Evolutionary conservation across 2,329 filamentous ascomycete genomes (phyloP), one percentile per base, ranked within the genome.

Genomic region (Cadophora sp.): DNA sequence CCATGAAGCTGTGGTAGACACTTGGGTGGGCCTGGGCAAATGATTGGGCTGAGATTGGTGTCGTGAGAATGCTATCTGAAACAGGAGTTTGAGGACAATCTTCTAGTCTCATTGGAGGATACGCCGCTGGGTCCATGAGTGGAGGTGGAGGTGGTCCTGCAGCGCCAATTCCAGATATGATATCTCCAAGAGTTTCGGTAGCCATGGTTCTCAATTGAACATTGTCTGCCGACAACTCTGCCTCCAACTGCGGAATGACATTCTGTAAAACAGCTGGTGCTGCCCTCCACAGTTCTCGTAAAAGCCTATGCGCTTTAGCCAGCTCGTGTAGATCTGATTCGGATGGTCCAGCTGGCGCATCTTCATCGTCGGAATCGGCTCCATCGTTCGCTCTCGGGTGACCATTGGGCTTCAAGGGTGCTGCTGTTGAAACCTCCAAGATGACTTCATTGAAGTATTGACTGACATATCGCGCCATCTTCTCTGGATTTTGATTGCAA

Each of bases 401-500:
- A 4, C 86, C 87, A 70, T 88, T 90, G 63, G 82, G 71, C 72
- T 85, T 83, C 11, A 72, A 55, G 11, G 64, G 65, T 27, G 63
- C 70, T 45, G 82, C 87, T 45, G 89, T 94, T 47, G 61, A 63
- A 3, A 94, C 92, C 76, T 97, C 94, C 69, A 98, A 89, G 66
- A 99, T 96, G 61, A 98, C 94, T 65, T 97, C 94, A 79, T 94
- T 97, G 78, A 99, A 99, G 78, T 98, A 99, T 76, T 97, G 94
- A 72, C 93, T 95, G 65, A 98, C 91, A 72, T 96, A 93, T 69
- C 94, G 91, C 0, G 93, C 91, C 95, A 99, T 97, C 79, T 96
- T 96, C 73, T 97, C 95, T 0, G 92, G 89, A 73, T 90, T 96
- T 20, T 87, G 87, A 74, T 94, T 96, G 82, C 96, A 99, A 53